These are phyloP conservation scores for Tuber microsphaerosporum DNA, from an alignment of 495 filamentous ascomycete genomes.

Conservation along the genomic window DNA sequence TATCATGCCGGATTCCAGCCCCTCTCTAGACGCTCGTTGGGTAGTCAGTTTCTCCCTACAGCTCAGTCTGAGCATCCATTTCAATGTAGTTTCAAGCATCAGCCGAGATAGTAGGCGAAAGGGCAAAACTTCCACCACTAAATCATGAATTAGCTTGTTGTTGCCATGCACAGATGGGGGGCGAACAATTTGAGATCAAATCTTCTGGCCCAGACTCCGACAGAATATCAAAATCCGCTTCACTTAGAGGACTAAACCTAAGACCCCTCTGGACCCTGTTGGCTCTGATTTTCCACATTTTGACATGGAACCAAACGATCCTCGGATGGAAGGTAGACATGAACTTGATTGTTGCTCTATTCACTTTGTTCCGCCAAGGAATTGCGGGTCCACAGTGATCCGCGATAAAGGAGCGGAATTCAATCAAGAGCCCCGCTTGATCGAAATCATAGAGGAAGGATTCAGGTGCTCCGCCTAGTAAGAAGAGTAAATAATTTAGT, in stretches of 20 bases:
- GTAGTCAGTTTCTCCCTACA: neutral
- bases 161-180: neutral
- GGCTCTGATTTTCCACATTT: neutral
- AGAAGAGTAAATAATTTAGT: neutral
- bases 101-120: neutral
- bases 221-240: neutral
- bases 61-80: neutral
- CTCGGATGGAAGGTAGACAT: too few species aligned
- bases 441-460: neutral
- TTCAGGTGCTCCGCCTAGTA: neutral
- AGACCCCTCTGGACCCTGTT: neutral
- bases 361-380: neutral
- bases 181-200: constrained; percentile 10
- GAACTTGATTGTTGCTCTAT: too few species aligned
- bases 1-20: neutral
- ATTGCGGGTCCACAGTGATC: neutral
- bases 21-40: neutral
- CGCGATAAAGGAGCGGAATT: neutral
- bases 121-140: neutral
- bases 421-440: neutral
- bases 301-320: constrained; percentile 6
- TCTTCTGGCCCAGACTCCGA: neutral
- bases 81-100: constrained; percentile 15
- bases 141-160: too few species aligned
- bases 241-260: neutral